These are phyloP conservation scores for Saturnispora gosingensis DNA, from an alignment of 805 yeast genomes.

Conservation along the genomic window DNA sequence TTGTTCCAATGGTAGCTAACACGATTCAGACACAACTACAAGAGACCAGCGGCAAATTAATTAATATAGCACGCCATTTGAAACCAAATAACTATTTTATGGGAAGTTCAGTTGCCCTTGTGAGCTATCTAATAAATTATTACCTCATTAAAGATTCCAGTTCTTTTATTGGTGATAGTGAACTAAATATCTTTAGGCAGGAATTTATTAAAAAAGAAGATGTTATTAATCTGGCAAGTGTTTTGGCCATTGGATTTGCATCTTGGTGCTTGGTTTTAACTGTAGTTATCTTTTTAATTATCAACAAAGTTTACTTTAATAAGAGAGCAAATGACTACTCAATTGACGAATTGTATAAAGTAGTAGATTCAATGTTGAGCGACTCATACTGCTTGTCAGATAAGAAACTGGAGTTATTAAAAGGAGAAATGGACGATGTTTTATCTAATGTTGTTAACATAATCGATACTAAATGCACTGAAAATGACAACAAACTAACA, in stretches of 20 bases:
- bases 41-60: not conserved
- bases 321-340: not conserved
- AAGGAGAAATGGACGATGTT: conserved; percentile 7
- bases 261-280: not conserved
- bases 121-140: not conserved
- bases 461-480: not conserved
- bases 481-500: not conserved
- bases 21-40: not conserved
- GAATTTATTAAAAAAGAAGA: conserved; percentile 7
- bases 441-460: not conserved
- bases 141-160: not conserved
- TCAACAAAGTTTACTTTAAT: not conserved
- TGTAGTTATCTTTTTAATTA: not conserved
- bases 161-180: not conserved
- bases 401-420: conserved; percentile 3
- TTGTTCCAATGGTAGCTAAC: not conserved
- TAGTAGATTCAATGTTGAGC: conserved; percentile 10
- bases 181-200: not conserved
- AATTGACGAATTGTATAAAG: conserved; percentile 6
- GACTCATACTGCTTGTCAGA: conserved; percentile 2
- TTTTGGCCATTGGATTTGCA: not conserved
- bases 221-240: not conserved
- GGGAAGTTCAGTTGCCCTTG: not conserved
- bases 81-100: not conserved
- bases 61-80: not conserved